phyloP scores from a whole-genome alignment of 2,329 filamentous ascomycete species.

The Monosporascus sp. region DNA sequence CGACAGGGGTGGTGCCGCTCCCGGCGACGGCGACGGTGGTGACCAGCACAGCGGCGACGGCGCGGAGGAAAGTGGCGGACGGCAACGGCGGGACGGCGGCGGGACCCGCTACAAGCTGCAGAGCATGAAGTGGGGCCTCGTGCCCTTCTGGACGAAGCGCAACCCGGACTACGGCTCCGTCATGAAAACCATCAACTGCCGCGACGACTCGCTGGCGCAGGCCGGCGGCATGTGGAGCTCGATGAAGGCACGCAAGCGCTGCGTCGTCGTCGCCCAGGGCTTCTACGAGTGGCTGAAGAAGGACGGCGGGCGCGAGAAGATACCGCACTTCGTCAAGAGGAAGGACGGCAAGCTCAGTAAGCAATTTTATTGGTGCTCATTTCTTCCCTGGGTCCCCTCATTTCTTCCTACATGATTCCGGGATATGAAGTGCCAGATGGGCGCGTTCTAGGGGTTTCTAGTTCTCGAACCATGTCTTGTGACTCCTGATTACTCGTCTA shows the following conservation, averaged over 20 bases:
- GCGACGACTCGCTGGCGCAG: slow-evolving; percentile 75
- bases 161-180: slow-evolving; percentile 71
- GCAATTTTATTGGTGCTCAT: too few species aligned
- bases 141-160: slow-evolving; percentile 90
- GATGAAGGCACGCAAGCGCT: slow-evolving; percentile 87
- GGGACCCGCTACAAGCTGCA: slow-evolving; percentile 70
- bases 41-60: slow-evolving; percentile 12
- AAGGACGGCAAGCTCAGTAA: slow-evolving; percentile 67
- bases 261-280: slow-evolving; percentile 81
- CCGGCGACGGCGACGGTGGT: not conserved
- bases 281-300: slow-evolving; percentile 97
- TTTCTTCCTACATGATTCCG: too few species aligned
- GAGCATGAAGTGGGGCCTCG: slow-evolving; percentile 91
- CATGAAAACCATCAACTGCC: slow-evolving; percentile 91
- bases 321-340: slow-evolving; percentile 78
- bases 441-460: too few species aligned
- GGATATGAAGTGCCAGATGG: too few species aligned
- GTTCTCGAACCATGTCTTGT: too few species aligned
- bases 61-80: not conserved
- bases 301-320: slow-evolving; percentile 63
- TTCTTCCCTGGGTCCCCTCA: too few species aligned
- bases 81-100: slow-evolving; percentile 21
- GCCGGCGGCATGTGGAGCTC: slow-evolving; percentile 82
- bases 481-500: too few species aligned
- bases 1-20: slow-evolving; percentile 8